Percentiles rank a stretch among this genome's conserved stretches.
phyloP scores from a whole-genome alignment of 805 yeast genomes.

The Cyberlindnera sargentensis region DNA sequence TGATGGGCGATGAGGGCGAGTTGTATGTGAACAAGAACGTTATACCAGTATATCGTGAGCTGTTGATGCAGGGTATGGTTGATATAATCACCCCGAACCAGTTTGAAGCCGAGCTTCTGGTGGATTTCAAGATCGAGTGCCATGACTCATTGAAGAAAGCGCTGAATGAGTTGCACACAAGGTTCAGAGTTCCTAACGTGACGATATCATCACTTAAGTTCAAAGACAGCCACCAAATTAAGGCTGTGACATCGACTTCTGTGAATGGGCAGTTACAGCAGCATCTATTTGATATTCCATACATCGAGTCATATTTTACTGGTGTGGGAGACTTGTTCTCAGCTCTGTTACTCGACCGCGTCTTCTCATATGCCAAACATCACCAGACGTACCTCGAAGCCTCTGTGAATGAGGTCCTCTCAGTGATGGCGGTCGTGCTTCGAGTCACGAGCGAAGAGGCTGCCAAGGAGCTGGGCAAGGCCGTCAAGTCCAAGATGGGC shows the following conservation, averaged over 20 bases:
- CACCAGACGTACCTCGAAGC: conserved; percentile 12
- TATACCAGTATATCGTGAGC: conserved; percentile 49
- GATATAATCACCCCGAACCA: conserved; percentile 87
- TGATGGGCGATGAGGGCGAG: conserved; percentile 73
- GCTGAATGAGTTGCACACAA: conserved; percentile 38
- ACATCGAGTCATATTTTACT: conserved; percentile 75
- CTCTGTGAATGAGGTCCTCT: conserved; percentile 48
- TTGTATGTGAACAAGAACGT: conserved; percentile 55
- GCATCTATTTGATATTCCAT: conserved; percentile 42
- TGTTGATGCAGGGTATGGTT: conserved; percentile 40
- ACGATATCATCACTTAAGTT: conserved; percentile 55
- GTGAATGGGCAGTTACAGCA: conserved; percentile 5
- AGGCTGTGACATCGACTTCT: conserved; percentile 16
- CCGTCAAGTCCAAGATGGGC: conserved; percentile 42
- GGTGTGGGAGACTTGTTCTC: conserved; percentile 94
- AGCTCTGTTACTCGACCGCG: conserved; percentile 64
- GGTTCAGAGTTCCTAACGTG: conserved; percentile 48
- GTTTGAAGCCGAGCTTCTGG: conserved; percentile 74
- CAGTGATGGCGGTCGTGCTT: conserved; percentile 48
- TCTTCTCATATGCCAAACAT: conserved; percentile 25
- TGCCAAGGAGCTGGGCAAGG: conserved; percentile 28
- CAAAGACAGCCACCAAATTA: conserved; percentile 10
- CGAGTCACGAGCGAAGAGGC: conserved; percentile 38
- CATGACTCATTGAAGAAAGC: conserved; percentile 38
- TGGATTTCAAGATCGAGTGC: conserved; percentile 40